phyloP scores from a whole-genome alignment of 352 stramenopile species.

The Elongisporangium prolatum region DNA sequence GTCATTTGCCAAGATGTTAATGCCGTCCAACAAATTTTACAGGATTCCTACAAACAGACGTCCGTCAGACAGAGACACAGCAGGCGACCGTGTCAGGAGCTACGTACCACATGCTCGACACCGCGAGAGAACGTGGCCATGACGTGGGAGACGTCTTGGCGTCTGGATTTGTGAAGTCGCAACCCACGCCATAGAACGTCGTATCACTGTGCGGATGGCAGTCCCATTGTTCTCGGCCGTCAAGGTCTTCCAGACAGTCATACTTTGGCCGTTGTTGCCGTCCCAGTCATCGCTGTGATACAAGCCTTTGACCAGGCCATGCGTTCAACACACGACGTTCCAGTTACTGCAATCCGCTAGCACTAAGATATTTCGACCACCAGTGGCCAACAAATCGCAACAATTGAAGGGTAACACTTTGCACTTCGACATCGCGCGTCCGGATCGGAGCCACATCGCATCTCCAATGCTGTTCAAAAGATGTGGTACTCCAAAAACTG shows the following conservation, averaged over 20 bases:
- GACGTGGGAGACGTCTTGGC: slow-evolving; percentile 21
- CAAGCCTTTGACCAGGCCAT: too few relatives aligned
- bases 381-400: too few relatives aligned
- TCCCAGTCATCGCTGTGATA: slow-evolving; percentile 19
- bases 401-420: too few relatives aligned
- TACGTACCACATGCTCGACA: slow-evolving; percentile 16
- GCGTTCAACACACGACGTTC: too few relatives aligned
- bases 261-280: slow-evolving; percentile 16
- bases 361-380: too few relatives aligned
- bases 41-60: slow-evolving; percentile 21
- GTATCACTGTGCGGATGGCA: slow-evolving; percentile 25
- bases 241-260: slow-evolving; percentile 18
- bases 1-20: slow-evolving; percentile 24
- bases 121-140: slow-evolving; percentile 27
- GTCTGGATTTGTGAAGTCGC: slow-evolving; percentile 23
- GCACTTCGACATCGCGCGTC: too few relatives aligned
- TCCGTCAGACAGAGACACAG: background rate
- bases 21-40: slow-evolving; percentile 44
- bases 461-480: too few relatives aligned
- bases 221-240: slow-evolving; percentile 20
- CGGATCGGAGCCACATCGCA: too few relatives aligned
- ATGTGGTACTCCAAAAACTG: too few relatives aligned
- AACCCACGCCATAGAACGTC: slow-evolving; percentile 19
- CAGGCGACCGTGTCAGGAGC: background rate
- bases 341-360: too few relatives aligned